Conservation (phyloP, 345 rosid species). For the Eucalyptus cloeziana region DNA sequence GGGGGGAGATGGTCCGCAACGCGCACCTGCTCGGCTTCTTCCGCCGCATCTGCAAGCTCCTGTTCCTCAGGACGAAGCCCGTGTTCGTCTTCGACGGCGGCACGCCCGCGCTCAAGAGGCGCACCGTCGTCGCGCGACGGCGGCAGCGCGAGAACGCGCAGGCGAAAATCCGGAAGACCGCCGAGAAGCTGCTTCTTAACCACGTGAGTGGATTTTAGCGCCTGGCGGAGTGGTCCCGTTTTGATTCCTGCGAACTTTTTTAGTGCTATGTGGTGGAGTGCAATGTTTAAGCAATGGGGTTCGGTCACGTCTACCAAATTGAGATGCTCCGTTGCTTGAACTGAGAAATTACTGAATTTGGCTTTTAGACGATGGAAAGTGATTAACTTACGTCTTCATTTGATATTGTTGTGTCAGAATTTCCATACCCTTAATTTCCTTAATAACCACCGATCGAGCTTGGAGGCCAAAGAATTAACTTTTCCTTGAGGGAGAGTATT, state of each 20-base stretch:
- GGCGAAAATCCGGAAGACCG: slow-evolving; percentile 83
- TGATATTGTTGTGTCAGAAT: neutral
- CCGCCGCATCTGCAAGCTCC: slow-evolving; percentile 84
- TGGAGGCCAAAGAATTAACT: neutral
- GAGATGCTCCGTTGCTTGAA: neutral
- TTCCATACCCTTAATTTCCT: neutral
- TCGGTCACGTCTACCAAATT: neutral
- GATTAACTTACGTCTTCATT: neutral
- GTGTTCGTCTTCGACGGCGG: slow-evolving; percentile 92
- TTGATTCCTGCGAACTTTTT: neutral
- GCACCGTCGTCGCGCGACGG: slow-evolving; percentile 86
- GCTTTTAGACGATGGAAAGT: neutral
- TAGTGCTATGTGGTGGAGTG: neutral
- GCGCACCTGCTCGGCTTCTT: slow-evolving; percentile 92
- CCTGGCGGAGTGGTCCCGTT: neutral
- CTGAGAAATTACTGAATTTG: neutral
- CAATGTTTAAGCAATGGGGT: neutral
- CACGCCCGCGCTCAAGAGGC: slow-evolving; percentile 86
- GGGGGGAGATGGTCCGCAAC: slow-evolving; percentile 85
- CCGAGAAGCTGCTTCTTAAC: slow-evolving; percentile 88
- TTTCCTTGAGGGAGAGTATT: neutral
- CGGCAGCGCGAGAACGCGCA: slow-evolving; percentile 90
- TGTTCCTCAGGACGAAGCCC: slow-evolving; percentile 74
- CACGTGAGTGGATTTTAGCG: slow-evolving; percentile 18
- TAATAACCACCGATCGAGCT: neutral